phyloP scores from a whole-genome alignment of 1,284 basidiomycete genomes.

The Leccinum pachyderme region DNA sequence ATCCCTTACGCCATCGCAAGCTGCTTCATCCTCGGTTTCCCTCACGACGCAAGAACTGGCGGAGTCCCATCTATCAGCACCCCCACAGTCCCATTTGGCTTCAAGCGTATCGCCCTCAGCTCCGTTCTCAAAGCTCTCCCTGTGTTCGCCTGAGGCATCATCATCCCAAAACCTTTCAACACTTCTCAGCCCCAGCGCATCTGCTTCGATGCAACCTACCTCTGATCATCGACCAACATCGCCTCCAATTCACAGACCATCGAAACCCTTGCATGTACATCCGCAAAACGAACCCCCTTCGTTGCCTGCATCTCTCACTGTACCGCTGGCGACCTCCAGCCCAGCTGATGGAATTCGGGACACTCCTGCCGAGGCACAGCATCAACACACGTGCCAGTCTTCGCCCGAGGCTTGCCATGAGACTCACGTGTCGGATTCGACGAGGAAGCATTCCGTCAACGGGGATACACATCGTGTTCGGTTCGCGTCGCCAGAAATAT shows the following conservation, averaged over 20 bases:
- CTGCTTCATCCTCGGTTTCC: constrained; percentile 1
- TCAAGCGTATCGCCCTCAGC: constrained; percentile 35
- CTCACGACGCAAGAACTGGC: constrained; percentile 1
- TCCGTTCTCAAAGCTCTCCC: constrained; percentile 39
- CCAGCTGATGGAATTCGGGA: constrained; percentile 21
- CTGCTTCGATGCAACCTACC: background rate
- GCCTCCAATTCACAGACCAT: constrained; percentile 20
- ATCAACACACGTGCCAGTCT: constrained; percentile 21
- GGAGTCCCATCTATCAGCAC: constrained; percentile 1
- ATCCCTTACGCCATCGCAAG: constrained; percentile 2
- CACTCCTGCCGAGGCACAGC: constrained; percentile 28
- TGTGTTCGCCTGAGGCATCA: constrained; percentile 31
- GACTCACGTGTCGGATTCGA: constrained; percentile 6
- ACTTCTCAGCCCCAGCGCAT: constrained; percentile 2
- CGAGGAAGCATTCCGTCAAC: constrained; percentile 12
- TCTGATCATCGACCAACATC: constrained; percentile 13
- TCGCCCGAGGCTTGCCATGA: constrained; percentile 22
- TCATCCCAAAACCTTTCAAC: constrained; percentile 11
- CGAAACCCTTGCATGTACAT: constrained; percentile 30
- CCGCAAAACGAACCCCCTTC: constrained; percentile 22
- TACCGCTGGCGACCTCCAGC: constrained; percentile 4
- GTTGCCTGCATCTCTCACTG: constrained; percentile 5
- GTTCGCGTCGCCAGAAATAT: constrained; percentile 32
- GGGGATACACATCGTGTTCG: constrained; percentile 30
- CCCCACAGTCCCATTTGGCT: background rate